phyloP scores from a whole-genome alignment of 495 filamentous ascomycete species.

The Xylaria nigripes region DNA sequence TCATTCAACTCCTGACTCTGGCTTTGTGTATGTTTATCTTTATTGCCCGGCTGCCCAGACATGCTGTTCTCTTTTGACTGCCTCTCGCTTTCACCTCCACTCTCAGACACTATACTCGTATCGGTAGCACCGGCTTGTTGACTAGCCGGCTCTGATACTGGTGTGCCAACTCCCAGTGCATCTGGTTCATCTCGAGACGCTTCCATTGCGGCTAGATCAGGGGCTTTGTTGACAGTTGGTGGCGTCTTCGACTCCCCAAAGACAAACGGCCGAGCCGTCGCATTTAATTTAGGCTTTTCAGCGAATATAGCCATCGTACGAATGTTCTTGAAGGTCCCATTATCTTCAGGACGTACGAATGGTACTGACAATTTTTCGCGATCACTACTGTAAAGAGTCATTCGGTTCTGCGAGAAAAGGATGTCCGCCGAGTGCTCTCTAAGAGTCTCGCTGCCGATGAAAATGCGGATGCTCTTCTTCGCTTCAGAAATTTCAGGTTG shows the following conservation, averaged over 20 bases:
- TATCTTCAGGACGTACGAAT: conserved; percentile 87
- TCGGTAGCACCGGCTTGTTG: conserved; percentile 25
- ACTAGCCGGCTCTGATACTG: conserved; percentile 25
- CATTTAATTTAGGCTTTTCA: conserved; percentile 42
- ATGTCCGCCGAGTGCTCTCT: conserved; percentile 85
- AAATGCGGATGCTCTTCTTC: conserved; percentile 60
- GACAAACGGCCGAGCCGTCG: conserved; percentile 42
- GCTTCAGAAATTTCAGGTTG: conserved; percentile 34
- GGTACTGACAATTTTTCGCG: conserved; percentile 85
- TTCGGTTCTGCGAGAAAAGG: conserved; percentile 79
- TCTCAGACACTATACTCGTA: conserved; percentile 30
- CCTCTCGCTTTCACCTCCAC: conserved; percentile 32
- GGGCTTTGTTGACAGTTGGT: conserved; percentile 13
- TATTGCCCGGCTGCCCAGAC: conserved; percentile 12
- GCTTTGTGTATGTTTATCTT: conserved; percentile 24
- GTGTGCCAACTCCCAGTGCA: conserved; percentile 14
- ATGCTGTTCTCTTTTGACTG: conserved; percentile 18
- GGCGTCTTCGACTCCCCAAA: conserved; percentile 26
- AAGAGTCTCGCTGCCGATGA: conserved; percentile 81
- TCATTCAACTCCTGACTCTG: conserved; percentile 22
- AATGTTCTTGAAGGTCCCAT: conserved; percentile 67
- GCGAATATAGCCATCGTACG: conserved; percentile 49
- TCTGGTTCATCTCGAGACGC: conserved; percentile 14
- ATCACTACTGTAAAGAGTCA: conserved; percentile 80
- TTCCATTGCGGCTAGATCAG: conserved; percentile 12